Conservation (phyloP, 2,329 filamentous ascomycete species). For the Fusarium brevicatenulatum region DNA sequence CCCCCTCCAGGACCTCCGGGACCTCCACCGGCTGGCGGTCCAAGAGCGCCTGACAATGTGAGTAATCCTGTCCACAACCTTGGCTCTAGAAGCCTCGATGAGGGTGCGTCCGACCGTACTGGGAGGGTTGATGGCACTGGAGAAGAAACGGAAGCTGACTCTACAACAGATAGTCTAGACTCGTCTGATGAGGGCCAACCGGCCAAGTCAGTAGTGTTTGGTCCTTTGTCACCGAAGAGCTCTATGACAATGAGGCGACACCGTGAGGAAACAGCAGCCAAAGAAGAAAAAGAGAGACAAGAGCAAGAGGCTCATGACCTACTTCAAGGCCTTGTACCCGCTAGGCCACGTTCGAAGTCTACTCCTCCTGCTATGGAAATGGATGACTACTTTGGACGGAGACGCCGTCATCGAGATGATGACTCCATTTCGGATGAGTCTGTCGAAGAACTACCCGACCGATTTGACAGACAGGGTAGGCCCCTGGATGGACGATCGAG, state of each 20-base stretch:
- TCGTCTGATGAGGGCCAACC: conserved; percentile 22
- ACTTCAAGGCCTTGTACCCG: conserved; percentile 32
- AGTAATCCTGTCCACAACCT: conserved; percentile 52
- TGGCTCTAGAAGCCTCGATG: conserved; percentile 44
- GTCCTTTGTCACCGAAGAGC: conserved; percentile 61
- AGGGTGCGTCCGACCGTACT: conserved; percentile 53
- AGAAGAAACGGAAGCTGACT: conserved; percentile 35
- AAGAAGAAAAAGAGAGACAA: conserved; percentile 30
- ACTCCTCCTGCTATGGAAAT: conserved; percentile 47
- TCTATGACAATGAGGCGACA: conserved; percentile 58
- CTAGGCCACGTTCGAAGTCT: conserved; percentile 20
- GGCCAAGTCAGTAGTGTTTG: conserved; percentile 58
- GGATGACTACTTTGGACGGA: conserved; percentile 36
- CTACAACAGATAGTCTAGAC: conserved; percentile 45
- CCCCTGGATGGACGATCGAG: conserved; percentile 48
- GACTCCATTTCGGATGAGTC: conserved; percentile 48
- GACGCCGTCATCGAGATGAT: conserved; percentile 26
- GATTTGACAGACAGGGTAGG: conserved; percentile 58
- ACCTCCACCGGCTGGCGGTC: conserved; percentile 47
- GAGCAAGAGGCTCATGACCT: conserved; percentile 33
- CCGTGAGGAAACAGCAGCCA: conserved; percentile 44
- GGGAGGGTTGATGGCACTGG: conserved; percentile 21
- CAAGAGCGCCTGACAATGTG: conserved; percentile 55
- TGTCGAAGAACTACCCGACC: conserved; percentile 58
- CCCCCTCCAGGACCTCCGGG: conserved; percentile 44